Evolutionary conservation across 2,329 filamentous ascomycete species (phyloP).

Genomic region (Pestalotiopsis sp.): DNA sequence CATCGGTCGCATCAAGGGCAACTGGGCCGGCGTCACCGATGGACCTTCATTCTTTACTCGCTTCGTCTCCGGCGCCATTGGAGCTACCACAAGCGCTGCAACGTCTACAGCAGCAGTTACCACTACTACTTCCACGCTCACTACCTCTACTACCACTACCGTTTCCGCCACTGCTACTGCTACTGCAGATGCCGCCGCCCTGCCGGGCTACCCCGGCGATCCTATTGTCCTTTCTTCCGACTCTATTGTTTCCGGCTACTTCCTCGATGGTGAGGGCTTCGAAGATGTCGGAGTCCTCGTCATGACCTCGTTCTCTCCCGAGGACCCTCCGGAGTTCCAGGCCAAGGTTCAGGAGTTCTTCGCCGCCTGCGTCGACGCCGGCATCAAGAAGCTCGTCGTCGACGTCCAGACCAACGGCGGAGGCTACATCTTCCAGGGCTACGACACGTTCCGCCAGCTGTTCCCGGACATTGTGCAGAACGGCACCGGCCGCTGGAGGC

Average conservation of each 20-base stretch:
- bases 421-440: conserved; percentile 55
- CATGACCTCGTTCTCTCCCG: conserved; percentile 31
- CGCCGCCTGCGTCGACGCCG: conserved; percentile 39
- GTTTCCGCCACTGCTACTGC: neutral
- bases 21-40: conserved; percentile 34
- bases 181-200: conserved; percentile 13
- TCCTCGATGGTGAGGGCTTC: conserved; percentile 30
- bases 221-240: conserved; percentile 33
- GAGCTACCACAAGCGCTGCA: conserved; percentile 14
- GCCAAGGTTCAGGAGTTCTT: conserved; percentile 34
- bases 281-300: conserved; percentile 34
- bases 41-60: conserved; percentile 30
- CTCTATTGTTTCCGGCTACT: conserved; percentile 33
- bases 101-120: conserved; percentile 10
- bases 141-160: neutral
- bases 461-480: conserved; percentile 50
- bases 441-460: conserved; percentile 57
- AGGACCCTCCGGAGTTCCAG: conserved; percentile 32
- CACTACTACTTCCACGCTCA: conserved; percentile 10
- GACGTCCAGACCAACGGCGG: conserved; percentile 59
- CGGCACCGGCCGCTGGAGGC: conserved; percentile 42
- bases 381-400: conserved; percentile 58
- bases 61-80: conserved; percentile 28
- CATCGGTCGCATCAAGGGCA: conserved; percentile 35
- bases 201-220: conserved; percentile 28